These are phyloP conservation scores for Ustilago nuda DNA, from an alignment of 1,284 basidiomycete genomes.

Conservation along the genomic window DNA sequence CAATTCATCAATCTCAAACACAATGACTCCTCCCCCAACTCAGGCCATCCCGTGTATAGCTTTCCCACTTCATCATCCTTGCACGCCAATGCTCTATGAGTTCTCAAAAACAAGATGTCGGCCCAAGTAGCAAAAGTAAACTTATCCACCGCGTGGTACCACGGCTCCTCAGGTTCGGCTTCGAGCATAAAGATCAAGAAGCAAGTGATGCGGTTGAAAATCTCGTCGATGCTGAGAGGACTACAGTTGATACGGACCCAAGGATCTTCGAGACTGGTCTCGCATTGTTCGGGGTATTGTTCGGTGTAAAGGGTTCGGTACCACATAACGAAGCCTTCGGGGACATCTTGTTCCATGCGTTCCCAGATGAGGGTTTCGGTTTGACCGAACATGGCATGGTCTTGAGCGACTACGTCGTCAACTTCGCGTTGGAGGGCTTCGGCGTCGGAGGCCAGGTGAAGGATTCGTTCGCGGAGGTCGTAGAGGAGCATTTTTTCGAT, in stretches of 20 bases:
- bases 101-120: neutral
- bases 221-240: conserved; percentile 7
- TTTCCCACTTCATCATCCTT: neutral
- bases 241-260: conserved; percentile 3
- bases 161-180: neutral
- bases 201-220: conserved; percentile 17
- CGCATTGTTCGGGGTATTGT: neutral
- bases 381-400: neutral
- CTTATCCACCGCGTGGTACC: neutral
- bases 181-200: conserved; percentile 6
- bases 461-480: neutral
- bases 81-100: neutral
- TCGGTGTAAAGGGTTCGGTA: neutral
- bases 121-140: conserved; percentile 1
- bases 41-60: neutral
- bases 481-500: neutral
- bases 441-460: neutral
- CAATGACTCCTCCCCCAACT: neutral
- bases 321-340: conserved; percentile 5
- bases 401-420: neutral
- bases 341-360: neutral
- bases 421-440: neutral
- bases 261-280: conserved; percentile 1
- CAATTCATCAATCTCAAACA: neutral
- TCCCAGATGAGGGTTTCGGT: neutral